A percentile compares a stretch with the other conserved stretches of the same genome.
These are phyloP conservation scores for Leccinum variabile DNA, from an alignment of 1,284 basidiomycete genomes.

Conservation along the genomic window DNA sequence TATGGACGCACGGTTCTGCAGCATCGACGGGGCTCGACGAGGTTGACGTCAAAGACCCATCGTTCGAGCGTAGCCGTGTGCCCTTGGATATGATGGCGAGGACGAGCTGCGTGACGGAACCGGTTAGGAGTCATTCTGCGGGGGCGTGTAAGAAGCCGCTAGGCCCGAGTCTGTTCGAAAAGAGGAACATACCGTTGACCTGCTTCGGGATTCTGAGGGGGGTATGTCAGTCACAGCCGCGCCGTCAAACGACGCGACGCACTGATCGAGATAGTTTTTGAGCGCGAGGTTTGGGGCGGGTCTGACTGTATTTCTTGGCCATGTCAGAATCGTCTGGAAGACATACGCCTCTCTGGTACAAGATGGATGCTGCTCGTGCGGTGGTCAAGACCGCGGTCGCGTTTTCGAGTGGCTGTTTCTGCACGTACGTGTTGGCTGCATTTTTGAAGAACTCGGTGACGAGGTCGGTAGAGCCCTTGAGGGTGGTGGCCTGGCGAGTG, in stretches of 20 bases:
- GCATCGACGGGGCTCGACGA: slow-evolving; percentile 60
- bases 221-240: background rate
- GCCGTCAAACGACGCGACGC: background rate
- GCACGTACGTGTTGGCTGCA: too few relatives aligned
- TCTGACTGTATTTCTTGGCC: too few relatives aligned
- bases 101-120: slow-evolving; percentile 89
- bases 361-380: too few relatives aligned
- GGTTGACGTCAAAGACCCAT: slow-evolving; percentile 97
- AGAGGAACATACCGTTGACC: slow-evolving; percentile 69
- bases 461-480: too few relatives aligned
- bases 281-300: too few relatives aligned
- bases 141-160: background rate
- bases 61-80: slow-evolving; percentile 86
- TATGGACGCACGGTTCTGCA: slow-evolving; percentile 46
- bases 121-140: slow-evolving; percentile 88
- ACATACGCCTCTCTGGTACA: too few relatives aligned
- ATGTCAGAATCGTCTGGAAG: too few relatives aligned
- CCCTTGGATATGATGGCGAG: slow-evolving; percentile 96
- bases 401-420: too few relatives aligned
- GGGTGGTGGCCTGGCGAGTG: too few relatives aligned
- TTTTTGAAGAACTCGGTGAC: too few relatives aligned
- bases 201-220: slow-evolving; percentile 78
- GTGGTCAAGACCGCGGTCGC: too few relatives aligned
- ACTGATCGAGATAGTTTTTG: too few relatives aligned
- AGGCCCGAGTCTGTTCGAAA: background rate